Evolutionary conservation across 768 basidiomycete species (phyloP).

Genomic region (Dacryopinax spathularia): DNA sequence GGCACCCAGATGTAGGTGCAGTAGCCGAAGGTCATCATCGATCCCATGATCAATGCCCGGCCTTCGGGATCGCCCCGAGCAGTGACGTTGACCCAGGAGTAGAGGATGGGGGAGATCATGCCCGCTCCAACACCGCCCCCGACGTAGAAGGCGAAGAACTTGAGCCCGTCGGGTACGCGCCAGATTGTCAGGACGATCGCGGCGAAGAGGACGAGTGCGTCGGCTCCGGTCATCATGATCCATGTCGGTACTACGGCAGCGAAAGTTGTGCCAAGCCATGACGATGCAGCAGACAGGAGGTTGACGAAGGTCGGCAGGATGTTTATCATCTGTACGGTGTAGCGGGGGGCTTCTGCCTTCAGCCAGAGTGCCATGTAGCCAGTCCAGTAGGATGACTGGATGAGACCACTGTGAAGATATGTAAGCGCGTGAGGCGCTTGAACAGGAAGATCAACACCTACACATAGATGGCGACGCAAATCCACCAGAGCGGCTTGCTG

Average conservation of each 20-base stretch:
- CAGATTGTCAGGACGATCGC: slow-evolving; percentile 16
- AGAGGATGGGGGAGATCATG: slow-evolving; percentile 13
- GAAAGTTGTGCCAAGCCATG: slow-evolving; percentile 18
- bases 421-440: slow-evolving; percentile 11
- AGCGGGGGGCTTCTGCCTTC: slow-evolving; percentile 9
- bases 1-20: slow-evolving; percentile 17
- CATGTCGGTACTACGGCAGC: slow-evolving; percentile 10
- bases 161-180: slow-evolving; percentile 16
- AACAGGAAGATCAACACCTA: slow-evolving; percentile 5
- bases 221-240: slow-evolving; percentile 12
- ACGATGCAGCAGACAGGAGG: slow-evolving; percentile 14
- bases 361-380: slow-evolving; percentile 15
- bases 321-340: slow-evolving; percentile 15
- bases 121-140: slow-evolving; percentile 13
- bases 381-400: slow-evolving; percentile 12
- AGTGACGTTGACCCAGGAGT: slow-evolving; percentile 14
- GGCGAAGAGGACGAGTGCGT: slow-evolving; percentile 9
- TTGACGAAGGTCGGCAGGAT: slow-evolving; percentile 19
- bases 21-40: slow-evolving; percentile 19
- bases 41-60: slow-evolving; percentile 15
- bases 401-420: slow-evolving; percentile 5
- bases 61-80: slow-evolving; percentile 12
- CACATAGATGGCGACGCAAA: background rate
- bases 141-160: slow-evolving; percentile 18
- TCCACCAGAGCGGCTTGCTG: background rate